Evolutionary conservation across 1,284 basidiomycete species (phyloP).

Genomic region (Trichosporon coremiiforme): DNA sequence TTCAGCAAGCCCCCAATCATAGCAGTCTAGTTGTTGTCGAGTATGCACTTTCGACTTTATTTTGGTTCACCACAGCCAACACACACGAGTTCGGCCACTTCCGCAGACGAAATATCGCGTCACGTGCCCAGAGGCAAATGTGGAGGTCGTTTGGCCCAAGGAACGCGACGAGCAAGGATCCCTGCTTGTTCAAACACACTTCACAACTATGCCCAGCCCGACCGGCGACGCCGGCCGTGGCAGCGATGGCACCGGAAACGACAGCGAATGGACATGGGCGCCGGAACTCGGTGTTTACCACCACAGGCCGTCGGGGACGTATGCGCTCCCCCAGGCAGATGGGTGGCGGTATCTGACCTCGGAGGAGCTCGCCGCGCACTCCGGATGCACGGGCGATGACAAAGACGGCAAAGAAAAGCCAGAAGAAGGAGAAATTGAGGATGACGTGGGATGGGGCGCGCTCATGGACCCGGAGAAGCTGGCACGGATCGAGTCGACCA

Average conservation of each 20-base stretch:
- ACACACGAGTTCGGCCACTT: conserved; percentile 9
- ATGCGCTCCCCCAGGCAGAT: conserved; percentile 32
- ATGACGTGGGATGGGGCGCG: conserved; percentile 54
- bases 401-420: conserved; percentile 21
- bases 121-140: neutral
- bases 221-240: neutral
- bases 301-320: conserved; percentile 35
- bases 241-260: neutral
- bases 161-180: neutral
- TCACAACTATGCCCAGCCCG: conserved; percentile 7
- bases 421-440: conserved; percentile 52
- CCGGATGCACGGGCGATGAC: too few relatives aligned
- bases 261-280: conserved; percentile 36
- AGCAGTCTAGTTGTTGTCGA: neutral
- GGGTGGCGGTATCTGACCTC: conserved; percentile 40
- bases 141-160: neutral
- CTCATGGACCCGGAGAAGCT: conserved; percentile 50
- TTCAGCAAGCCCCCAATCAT: conserved; percentile 5
- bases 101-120: neutral
- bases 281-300: conserved; percentile 36
- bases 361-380: conserved; percentile 27
- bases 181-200: neutral
- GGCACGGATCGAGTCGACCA: conserved; percentile 31
- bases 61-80: neutral
- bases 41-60: neutral